Evolutionary conservation across 495 filamentous ascomycete genomes (phyloP), one percentile per base, ranked within the genome.

Genomic region (Parathielavia hyrcaniae): DNA sequence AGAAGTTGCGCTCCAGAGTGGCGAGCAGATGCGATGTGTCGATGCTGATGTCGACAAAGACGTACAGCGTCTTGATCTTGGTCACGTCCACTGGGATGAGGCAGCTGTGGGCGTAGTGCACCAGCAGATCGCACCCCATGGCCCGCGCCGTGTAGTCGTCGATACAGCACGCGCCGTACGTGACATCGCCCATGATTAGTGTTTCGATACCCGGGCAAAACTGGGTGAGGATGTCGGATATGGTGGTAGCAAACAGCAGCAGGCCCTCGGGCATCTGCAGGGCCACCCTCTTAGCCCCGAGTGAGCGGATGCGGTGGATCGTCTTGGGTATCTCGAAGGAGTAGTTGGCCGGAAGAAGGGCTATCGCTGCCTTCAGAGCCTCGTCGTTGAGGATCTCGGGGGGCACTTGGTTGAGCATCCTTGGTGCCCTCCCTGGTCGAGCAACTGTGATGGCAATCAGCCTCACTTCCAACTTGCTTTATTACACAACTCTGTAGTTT

Each of bases 271-370:
- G 93, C 79, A 99, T 95, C 67, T 99, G 93, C 16, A 99, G 79
- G 2, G 90, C 93, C 0, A 99, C 83, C 47, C 84, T 85, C 64
- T 83, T 90, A 0, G 91, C 85, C 4, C 78, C 80, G 14, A 85
- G 81, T 11, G 83, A 83, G 43, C 90, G 89, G 65, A 99, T 90
- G 30, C 91, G 84, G 71, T 97, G 90, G 67, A 99, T 93, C 3
- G 93, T 97, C 71, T 99, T 97, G 67, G 87, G 93, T 52, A 99
- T 91, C 73, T 99, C 93, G 68, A 99, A 99, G 44, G 88, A 90
- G 78, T 97, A 99, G 76, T 99, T 97, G 17, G 82, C 73, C 3
- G 93, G 93, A 7, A 99, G 84, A 19, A 97, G 82, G 4, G 82
- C 77, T 47, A 97, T 91, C 3, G 93, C 93, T 16, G 82, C 87